Evolutionary conservation across 1,139 yeast species (phyloP).

Genomic region (Yamadazyma triangularis): DNA sequence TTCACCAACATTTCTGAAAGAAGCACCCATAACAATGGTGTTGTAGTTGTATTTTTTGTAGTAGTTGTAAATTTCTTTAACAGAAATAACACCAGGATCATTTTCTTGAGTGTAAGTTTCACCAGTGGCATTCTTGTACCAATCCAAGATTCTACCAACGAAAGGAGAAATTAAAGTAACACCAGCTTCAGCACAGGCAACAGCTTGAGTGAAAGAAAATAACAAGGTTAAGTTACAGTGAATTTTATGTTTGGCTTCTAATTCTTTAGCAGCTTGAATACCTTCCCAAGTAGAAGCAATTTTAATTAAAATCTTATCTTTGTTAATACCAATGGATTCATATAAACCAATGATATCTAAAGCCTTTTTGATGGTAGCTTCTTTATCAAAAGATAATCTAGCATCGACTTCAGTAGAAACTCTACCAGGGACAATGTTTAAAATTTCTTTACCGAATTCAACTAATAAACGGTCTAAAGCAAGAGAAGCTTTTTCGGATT

Average conservation of each 20-base stretch:
- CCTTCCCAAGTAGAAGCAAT: conserved; percentile 99
- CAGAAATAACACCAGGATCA: conserved; percentile 97
- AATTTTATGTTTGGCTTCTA: conserved; percentile 84
- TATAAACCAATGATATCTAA: conserved; percentile 79
- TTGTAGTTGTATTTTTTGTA: conserved; percentile 96
- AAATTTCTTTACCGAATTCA: conserved; percentile 92
- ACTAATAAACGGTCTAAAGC: conserved; percentile 92
- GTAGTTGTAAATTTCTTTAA: conserved; percentile 86
- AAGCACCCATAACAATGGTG: conserved; percentile 99
- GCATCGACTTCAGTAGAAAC: conserved; percentile 99
- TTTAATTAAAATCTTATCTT: conserved; percentile 91
- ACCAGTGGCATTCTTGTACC: conserved; percentile 96
- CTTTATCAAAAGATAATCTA: conserved; percentile 90
- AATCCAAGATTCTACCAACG: conserved; percentile 98
- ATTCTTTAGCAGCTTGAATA: conserved; percentile 96
- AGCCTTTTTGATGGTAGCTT: conserved; percentile 91
- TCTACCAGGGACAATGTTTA: conserved; percentile 96
- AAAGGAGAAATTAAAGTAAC: conserved; percentile 97
- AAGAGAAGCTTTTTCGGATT: conserved; percentile 48
- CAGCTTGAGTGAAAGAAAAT: conserved; percentile 96
- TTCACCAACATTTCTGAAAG: conserved; percentile 97
- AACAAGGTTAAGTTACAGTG: conserved; percentile 95
- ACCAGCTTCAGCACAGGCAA: conserved; percentile 97
- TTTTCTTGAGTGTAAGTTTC: conserved; percentile 73
- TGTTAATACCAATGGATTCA: conserved; percentile 75